Evolutionary conservation across 1,139 yeast genomes (phyloP).

Genomic region (Blastobotrys raffinosifermentans): DNA sequence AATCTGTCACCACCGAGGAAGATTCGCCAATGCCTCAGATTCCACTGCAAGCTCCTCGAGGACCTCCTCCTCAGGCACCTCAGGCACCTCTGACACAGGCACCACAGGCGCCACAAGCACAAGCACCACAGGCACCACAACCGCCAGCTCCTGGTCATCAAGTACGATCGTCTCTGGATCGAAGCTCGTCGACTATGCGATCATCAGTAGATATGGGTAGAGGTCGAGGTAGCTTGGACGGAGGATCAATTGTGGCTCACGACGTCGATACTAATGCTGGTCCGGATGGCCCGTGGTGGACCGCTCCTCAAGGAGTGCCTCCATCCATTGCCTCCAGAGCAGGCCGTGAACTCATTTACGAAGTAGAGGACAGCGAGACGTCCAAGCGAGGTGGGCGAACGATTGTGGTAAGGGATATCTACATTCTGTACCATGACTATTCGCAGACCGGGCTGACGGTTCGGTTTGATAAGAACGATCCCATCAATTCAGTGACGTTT

Average conservation of each 20-base stretch:
- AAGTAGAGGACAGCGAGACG: constrained; percentile 55
- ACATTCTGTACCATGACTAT: constrained; percentile 67
- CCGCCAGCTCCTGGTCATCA: constrained; percentile 16
- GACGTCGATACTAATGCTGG: constrained; percentile 26
- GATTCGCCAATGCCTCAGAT: constrained; percentile 2
- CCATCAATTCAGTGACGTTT: constrained; percentile 47
- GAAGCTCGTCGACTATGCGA: not conserved
- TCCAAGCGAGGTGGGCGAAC: constrained; percentile 52
- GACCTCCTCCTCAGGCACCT: constrained; percentile 19
- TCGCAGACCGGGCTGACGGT: constrained; percentile 55
- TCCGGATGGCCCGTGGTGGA: constrained; percentile 64
- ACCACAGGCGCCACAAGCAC: constrained; percentile 20
- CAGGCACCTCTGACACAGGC: constrained; percentile 20
- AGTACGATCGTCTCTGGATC: constrained; percentile 9
- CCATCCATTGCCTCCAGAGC: constrained; percentile 42
- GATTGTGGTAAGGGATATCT: constrained; percentile 57
- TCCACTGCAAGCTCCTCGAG: constrained; percentile 18
- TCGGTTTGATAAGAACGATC: constrained; percentile 51
- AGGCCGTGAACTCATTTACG: constrained; percentile 44
- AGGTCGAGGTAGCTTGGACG: constrained; percentile 12
- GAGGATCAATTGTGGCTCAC: constrained; percentile 17
- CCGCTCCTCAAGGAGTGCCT: constrained; percentile 51
- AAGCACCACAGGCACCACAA: constrained; percentile 17
- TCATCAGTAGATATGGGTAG: constrained; percentile 12
- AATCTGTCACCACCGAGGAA: constrained; percentile 3